Percentiles rank a stretch among this genome's conserved stretches.
Evolutionary conservation across 2,329 filamentous ascomycete genomes (phyloP).

Genomic region (Fusarium vanettenii): DNA sequence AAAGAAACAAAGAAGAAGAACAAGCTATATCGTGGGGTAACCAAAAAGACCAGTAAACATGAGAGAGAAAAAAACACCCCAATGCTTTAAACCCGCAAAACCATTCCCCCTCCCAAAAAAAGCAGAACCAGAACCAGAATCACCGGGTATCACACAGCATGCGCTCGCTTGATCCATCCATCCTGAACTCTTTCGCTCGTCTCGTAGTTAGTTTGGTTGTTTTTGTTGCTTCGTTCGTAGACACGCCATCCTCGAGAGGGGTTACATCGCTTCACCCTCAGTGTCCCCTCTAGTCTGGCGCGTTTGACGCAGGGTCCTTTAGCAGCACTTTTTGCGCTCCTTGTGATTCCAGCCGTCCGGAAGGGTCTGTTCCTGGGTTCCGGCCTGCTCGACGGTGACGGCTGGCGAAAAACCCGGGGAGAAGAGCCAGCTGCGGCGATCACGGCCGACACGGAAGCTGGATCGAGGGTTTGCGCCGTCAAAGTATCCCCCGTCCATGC

Average conservation of each 20-base stretch:
- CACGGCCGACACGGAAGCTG: slow-evolving; percentile 69
- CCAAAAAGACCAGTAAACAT: slow-evolving; percentile 7
- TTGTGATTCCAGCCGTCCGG: slow-evolving; percentile 37
- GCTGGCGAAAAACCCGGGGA: slow-evolving; percentile 65
- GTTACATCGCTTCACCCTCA: slow-evolving; percentile 16
- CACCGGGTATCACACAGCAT: slow-evolving; percentile 44
- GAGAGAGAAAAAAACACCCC: slow-evolving; percentile 18
- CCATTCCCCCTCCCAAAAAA: slow-evolving; percentile 12
- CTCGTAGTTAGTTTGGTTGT: slow-evolving; percentile 12
- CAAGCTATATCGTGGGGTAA: neutral
- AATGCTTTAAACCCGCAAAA: slow-evolving; percentile 28
- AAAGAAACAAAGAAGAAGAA: slow-evolving; percentile 1
- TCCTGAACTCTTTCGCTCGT: slow-evolving; percentile 27
- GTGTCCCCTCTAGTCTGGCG: neutral
- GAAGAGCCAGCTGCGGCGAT: slow-evolving; percentile 70
- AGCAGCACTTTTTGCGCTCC: slow-evolving; percentile 47
- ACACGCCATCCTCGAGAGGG: slow-evolving; percentile 5
- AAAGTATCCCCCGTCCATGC: slow-evolving; percentile 62
- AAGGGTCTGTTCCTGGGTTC: slow-evolving; percentile 44
- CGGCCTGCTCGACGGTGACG: slow-evolving; percentile 59
- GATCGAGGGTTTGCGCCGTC: slow-evolving; percentile 59
- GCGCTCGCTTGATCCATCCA: slow-evolving; percentile 33
- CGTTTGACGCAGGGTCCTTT: neutral
- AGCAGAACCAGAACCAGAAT: slow-evolving; percentile 23
- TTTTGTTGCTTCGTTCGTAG: neutral